A percentile compares a stretch with the other conserved stretches of the same genome.
Conservation (phyloP, 2,329 filamentous ascomycete genomes). For the Davidsoniella eucalypti region DNA sequence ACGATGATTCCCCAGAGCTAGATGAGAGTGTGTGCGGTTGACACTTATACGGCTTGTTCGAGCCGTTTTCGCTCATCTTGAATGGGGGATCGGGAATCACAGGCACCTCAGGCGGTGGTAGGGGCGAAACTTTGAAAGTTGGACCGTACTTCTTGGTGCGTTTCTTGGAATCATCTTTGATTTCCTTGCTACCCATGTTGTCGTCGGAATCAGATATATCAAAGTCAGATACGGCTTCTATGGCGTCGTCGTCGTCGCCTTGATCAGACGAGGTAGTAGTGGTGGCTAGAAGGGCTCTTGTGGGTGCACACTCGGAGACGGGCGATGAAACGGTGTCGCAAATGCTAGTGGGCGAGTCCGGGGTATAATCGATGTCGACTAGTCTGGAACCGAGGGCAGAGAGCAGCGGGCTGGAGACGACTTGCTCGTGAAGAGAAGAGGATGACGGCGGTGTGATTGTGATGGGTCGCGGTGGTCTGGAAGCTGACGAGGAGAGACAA, state of each 20-base stretch:
- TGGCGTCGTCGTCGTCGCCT: background rate
- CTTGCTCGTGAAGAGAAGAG: background rate
- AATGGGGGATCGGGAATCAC: constrained; percentile 12
- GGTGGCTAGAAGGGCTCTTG: background rate
- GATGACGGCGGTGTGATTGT: constrained; percentile 1
- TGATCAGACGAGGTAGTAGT: background rate
- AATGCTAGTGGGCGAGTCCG: constrained; percentile 10
- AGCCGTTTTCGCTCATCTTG: constrained; percentile 13
- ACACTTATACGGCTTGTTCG: constrained; percentile 13
- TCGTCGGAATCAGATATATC: background rate
- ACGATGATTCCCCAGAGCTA: background rate
- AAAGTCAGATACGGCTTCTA: background rate
- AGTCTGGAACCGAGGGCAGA: background rate
- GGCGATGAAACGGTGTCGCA: constrained; percentile 5
- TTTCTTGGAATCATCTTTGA: constrained; percentile 10
- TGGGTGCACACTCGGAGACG: background rate
- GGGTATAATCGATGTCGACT: background rate
- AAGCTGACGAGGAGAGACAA: background rate
- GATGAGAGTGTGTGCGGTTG: constrained; percentile 3
- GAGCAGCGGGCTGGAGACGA: background rate
- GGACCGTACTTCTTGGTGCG: constrained; percentile 12
- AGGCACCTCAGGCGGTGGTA: constrained; percentile 11
- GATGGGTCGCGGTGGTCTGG: constrained; percentile 6
- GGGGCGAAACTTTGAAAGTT: constrained; percentile 12
- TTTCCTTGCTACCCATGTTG: constrained; percentile 9